Base-by-base conservation (phyloP, 176 grass and related monocot genomes). In the Zizania latifolia region DNA sequence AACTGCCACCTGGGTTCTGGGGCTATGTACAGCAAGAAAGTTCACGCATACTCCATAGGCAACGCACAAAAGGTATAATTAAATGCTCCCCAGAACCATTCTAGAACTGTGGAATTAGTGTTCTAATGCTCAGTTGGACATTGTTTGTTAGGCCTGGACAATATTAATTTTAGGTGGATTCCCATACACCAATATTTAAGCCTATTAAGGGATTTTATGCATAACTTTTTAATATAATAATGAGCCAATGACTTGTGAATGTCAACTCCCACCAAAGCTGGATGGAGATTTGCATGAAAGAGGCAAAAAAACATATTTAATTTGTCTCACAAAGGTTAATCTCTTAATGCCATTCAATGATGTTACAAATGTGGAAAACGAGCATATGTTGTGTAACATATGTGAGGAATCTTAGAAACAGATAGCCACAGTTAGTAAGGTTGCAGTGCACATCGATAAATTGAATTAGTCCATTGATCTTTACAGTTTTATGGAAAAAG, bases 311-410 rank as follows among this genome's bases (percentile, higher is more conserved):
- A 8, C 5, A 0, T 19, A 14, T n/a, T n/a, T n/a, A n/a, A n/a
- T n/a, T n/a, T n/a, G 27, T 10, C 43, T 45, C 24, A 37, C n/a
- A 77, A 65, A 50, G 30, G 59, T 50, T 13, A 53, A 5, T 19
- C 8, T 23, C 12, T 64, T 13, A 53, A 5, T 48, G 30, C 24
- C 32, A 44, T 12, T 36, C 29, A 4, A 1, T 50, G 17, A 6
- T 3, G 11, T 63, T 50, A 46, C 6, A n/a, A 11, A 76, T 29
- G 27, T 16, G 58, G 19, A 1, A 35, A 57, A 21, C n/a, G 29
- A 68, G 8, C 31, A 76, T 44, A 45, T 74, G 46, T 15, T 67
- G 6, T 30, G n/a, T 30, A 76, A 59, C 19, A 62, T 62, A 76
- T 33, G 39, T 3, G 10, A 12, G 29, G 29, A 76, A 10, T 4